These are phyloP conservation scores for Cercophora newfieldiana DNA, from an alignment of 495 filamentous ascomycete species.

Conservation along the genomic window DNA sequence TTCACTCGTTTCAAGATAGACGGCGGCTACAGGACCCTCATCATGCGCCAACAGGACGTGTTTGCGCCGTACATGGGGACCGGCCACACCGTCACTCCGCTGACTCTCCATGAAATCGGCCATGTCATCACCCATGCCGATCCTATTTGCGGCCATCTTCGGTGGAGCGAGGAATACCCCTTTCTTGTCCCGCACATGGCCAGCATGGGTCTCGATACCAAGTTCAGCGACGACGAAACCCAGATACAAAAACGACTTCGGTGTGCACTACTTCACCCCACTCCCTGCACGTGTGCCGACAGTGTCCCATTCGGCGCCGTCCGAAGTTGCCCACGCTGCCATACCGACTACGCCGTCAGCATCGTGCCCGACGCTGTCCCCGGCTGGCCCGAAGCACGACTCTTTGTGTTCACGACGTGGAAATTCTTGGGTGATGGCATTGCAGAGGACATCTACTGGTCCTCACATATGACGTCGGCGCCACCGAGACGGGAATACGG, in stretches of 20 bases:
- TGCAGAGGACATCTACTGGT: background rate
- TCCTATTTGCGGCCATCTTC: slow-evolving; percentile 13
- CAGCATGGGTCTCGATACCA: background rate
- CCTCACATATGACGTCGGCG: slow-evolving; percentile 4
- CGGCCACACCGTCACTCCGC: background rate
- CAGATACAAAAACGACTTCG: slow-evolving; percentile 13
- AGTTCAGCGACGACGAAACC: background rate
- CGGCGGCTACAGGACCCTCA: slow-evolving; percentile 1
- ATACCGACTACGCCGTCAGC: slow-evolving; percentile 20
- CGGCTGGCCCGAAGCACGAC: slow-evolving; percentile 9
- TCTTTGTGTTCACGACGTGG: slow-evolving; percentile 16
- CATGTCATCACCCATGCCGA: slow-evolving; percentile 8
- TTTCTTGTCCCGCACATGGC: slow-evolving; percentile 14
- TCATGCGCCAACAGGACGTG: slow-evolving; percentile 14
- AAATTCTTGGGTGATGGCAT: slow-evolving; percentile 10
- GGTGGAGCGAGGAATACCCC: slow-evolving; percentile 10
- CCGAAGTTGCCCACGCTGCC: slow-evolving; percentile 14
- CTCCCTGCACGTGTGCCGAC: slow-evolving; percentile 9
- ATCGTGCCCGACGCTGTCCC: slow-evolving; percentile 12
- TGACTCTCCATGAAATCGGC: slow-evolving; percentile 11
- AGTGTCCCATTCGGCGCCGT: slow-evolving; percentile 9
- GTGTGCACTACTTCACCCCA: slow-evolving; percentile 16
- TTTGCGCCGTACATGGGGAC: slow-evolving; percentile 2
- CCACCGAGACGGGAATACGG: slow-evolving; percentile 6
- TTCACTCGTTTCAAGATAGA: slow-evolving; percentile 12